A percentile compares a stretch with the other conserved stretches of the same genome.
phyloP scores from a whole-genome alignment of 768 basidiomycete genomes.

The Hypsizygus marmoreus region DNA sequence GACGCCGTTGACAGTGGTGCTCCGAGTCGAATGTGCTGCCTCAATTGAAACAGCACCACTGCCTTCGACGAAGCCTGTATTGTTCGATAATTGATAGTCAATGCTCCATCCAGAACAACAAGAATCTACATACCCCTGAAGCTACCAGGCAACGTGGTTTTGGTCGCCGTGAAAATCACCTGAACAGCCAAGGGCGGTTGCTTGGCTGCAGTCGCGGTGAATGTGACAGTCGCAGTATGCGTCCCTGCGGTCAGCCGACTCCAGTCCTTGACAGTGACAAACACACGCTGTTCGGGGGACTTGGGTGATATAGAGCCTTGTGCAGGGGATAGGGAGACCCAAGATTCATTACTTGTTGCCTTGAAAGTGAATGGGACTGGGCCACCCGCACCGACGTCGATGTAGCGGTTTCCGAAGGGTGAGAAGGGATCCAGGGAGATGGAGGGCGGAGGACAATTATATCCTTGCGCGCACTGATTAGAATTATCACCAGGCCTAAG shows the following conservation, averaged over 20 bases:
- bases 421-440: conserved; percentile 59
- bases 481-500: conserved; percentile 67
- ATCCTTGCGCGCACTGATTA: conserved; percentile 52
- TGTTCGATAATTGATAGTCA: not conserved
- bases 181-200: conserved; percentile 36
- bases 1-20: conserved; percentile 48
- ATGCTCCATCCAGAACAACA: not conserved
- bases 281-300: conserved; percentile 54
- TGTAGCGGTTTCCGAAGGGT: conserved; percentile 51
- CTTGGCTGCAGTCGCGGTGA: conserved; percentile 45
- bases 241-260: conserved; percentile 40
- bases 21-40: conserved; percentile 57
- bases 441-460: conserved; percentile 51
- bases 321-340: conserved; percentile 50
- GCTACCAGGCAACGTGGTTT: conserved; percentile 37
- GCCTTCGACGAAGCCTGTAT: conserved; percentile 60
- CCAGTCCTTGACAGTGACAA: conserved; percentile 60
- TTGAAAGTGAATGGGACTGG: conserved; percentile 59
- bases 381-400: conserved; percentile 66
- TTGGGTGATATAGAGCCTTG: conserved; percentile 51
- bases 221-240: conserved; percentile 41
- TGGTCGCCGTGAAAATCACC: conserved; percentile 37
- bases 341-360: conserved; percentile 48
- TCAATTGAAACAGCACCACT: conserved; percentile 67
- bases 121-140: conserved; percentile 48